phyloP scores from a whole-genome alignment of 108 stramenopile species.

The Nannochloropsis oceanica region DNA sequence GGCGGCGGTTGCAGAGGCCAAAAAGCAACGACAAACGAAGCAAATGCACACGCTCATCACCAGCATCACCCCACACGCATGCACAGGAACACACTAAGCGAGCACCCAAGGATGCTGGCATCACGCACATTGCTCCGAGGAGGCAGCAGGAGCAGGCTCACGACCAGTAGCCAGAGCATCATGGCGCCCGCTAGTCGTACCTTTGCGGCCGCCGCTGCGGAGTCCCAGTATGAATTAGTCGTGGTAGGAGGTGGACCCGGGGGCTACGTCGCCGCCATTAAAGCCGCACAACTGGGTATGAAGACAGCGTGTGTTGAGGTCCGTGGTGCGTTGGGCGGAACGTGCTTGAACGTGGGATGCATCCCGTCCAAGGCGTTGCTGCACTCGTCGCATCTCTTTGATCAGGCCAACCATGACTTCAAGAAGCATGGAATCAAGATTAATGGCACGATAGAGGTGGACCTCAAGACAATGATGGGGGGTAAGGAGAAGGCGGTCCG shows the following conservation, averaged over 20 bases:
- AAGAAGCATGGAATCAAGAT: conserved; percentile 74
- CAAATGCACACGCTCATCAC: neutral
- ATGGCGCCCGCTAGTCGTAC: neutral
- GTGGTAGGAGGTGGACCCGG: conserved; percentile 91
- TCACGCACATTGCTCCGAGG: neutral
- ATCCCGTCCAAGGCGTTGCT: conserved; percentile 99
- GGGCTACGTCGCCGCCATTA: conserved; percentile 98
- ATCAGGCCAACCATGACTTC: conserved; percentile 86
- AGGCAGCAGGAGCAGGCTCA: neutral
- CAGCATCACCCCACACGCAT: no score
- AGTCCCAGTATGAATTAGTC: conserved; percentile 40
- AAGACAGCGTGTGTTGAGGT: conserved; percentile 98
- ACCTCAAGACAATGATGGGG: conserved; percentile 75
- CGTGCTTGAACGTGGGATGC: conserved; percentile 97
- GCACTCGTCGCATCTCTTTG: conserved; percentile 75
- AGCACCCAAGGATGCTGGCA: neutral
- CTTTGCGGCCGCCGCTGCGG: neutral
- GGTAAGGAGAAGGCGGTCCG: conserved; percentile 78
- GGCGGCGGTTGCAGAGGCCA: neutral
- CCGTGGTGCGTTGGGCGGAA: conserved; percentile 77
- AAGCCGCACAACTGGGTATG: conserved; percentile 88
- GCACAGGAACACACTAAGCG: neutral
- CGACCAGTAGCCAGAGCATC: neutral
- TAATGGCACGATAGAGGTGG: conserved; percentile 55
- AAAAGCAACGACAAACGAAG: neutral